These are phyloP conservation scores for Lactifluus hygrophoroides DNA, from an alignment of 768 basidiomycete genomes.

Conservation along the genomic window DNA sequence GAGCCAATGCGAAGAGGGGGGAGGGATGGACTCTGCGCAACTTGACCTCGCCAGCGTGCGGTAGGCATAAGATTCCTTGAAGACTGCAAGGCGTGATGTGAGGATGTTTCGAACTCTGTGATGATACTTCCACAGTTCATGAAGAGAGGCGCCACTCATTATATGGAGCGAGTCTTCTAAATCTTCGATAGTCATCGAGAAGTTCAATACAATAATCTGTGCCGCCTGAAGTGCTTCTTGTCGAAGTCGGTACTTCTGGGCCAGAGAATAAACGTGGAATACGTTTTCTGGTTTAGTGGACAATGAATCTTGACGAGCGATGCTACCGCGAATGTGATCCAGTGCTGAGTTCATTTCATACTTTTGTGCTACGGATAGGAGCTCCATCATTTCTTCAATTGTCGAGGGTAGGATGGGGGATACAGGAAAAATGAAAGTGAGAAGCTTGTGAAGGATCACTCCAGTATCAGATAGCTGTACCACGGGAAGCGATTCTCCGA, in stretches of 20 bases:
- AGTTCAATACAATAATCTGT: neutral
- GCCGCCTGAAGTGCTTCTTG: neutral
- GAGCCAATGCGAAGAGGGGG: neutral
- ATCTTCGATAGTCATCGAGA: neutral
- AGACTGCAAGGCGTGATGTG: neutral
- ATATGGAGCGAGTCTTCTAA: neutral
- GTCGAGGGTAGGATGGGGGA: too few species aligned
- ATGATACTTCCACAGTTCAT: conserved; percentile 4
- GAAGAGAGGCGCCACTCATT: neutral
- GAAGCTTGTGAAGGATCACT: too few species aligned
- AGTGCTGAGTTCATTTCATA: neutral
- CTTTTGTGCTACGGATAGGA: neutral
- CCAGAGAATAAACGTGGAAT: neutral
- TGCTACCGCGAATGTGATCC: neutral
- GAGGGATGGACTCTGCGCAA: neutral
- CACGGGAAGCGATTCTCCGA: neutral
- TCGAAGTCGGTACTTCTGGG: neutral
- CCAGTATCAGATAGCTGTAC: too few species aligned
- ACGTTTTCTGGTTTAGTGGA: neutral
- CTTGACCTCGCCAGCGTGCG: neutral
- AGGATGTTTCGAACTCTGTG: neutral
- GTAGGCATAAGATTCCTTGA: neutral
- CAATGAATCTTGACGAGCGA: neutral
- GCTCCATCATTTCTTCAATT: neutral
- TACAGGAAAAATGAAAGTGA: too few species aligned